Conservation (phyloP, 2,329 filamentous ascomycete species). For the Akanthomyces lecanii region DNA sequence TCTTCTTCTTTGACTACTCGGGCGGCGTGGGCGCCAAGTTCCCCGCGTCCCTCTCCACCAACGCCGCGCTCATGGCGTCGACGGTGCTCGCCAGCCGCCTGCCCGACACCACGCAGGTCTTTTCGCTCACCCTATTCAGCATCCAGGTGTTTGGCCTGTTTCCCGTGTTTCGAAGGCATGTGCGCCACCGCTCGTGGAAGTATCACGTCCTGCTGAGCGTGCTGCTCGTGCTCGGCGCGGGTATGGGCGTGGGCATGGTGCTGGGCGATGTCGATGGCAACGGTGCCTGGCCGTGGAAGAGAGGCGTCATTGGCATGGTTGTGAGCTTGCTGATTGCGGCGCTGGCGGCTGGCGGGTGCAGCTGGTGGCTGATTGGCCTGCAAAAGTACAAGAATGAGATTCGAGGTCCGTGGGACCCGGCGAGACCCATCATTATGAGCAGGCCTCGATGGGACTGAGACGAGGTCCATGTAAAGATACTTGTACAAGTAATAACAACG, state of each 20-base stretch:
- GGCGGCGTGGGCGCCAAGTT: constrained; percentile 61
- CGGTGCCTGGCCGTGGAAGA: constrained; percentile 47
- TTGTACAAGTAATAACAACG: background rate
- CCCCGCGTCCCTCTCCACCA: constrained; percentile 77
- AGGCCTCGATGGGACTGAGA: constrained; percentile 47
- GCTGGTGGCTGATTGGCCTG: constrained; percentile 95
- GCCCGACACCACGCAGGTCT: constrained; percentile 87
- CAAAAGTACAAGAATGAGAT: constrained; percentile 99
- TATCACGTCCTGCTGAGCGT: constrained; percentile 76
- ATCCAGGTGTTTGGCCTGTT: constrained; percentile 98
- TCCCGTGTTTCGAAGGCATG: constrained; percentile 90
- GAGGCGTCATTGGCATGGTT: constrained; percentile 65
- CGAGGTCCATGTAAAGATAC: background rate
- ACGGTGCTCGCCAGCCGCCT: constrained; percentile 89
- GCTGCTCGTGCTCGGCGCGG: constrained; percentile 72
- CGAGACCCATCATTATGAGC: constrained; percentile 78
- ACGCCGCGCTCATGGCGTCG: constrained; percentile 92
- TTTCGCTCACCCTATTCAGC: constrained; percentile 89
- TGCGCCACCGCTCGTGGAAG: constrained; percentile 74
- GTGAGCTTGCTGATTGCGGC: constrained; percentile 71
- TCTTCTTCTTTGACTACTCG: constrained; percentile 97
- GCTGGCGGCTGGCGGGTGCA: constrained; percentile 84
- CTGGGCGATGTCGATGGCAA: constrained; percentile 41
- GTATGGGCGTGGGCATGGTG: constrained; percentile 68
- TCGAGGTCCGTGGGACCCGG: constrained; percentile 95